These are phyloP conservation scores for Westerdykella ornata DNA, from an alignment of 2,329 filamentous ascomycete species.

Conservation along the genomic window DNA sequence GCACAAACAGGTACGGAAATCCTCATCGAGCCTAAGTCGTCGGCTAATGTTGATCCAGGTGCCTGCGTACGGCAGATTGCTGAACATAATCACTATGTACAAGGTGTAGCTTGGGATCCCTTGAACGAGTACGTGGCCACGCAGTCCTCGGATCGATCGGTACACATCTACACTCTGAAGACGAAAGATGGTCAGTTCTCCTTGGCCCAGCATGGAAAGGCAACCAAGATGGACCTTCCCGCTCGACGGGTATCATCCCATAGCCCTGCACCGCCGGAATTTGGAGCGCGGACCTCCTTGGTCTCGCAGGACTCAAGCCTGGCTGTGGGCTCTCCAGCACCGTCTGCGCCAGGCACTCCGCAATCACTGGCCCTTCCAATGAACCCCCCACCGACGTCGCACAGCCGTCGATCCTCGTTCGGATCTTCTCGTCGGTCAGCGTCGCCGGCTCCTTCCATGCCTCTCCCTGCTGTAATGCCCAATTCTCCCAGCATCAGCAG, in stretches of 20 bases:
- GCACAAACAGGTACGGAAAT: conserved; percentile 66
- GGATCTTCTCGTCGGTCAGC: conserved; percentile 75
- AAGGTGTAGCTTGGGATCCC: conserved; percentile 97
- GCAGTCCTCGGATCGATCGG: conserved; percentile 94
- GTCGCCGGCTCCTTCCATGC: conserved; percentile 88
- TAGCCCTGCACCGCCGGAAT: conserved; percentile 85
- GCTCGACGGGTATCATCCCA: conserved; percentile 81
- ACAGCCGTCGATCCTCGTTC: conserved; percentile 92
- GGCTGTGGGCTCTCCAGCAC: conserved; percentile 66
- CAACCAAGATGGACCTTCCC: conserved; percentile 91
- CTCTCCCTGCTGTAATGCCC: conserved; percentile 90
- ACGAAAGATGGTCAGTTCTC: conserved; percentile 96
- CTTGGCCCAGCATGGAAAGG: conserved; percentile 67
- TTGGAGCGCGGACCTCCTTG: conserved; percentile 60
- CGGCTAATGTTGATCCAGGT: conserved; percentile 21
- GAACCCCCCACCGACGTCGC: conserved; percentile 89
- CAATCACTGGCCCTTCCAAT: conserved; percentile 84
- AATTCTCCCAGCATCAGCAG: conserved; percentile 76
- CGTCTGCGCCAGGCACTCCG: conserved; percentile 89
- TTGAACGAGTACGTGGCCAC: conserved; percentile 97
- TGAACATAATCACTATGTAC: conserved; percentile 96
- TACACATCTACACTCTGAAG: conserved; percentile 93
- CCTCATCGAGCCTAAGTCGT: conserved; percentile 5
- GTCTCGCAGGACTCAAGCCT: conserved; percentile 50
- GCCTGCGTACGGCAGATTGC: conserved; percentile 75